Evolutionary conservation across 2,329 filamentous ascomycete genomes (phyloP), one percentile per base, ranked within the genome.

Genomic region (Penicillium capsulatum): DNA sequence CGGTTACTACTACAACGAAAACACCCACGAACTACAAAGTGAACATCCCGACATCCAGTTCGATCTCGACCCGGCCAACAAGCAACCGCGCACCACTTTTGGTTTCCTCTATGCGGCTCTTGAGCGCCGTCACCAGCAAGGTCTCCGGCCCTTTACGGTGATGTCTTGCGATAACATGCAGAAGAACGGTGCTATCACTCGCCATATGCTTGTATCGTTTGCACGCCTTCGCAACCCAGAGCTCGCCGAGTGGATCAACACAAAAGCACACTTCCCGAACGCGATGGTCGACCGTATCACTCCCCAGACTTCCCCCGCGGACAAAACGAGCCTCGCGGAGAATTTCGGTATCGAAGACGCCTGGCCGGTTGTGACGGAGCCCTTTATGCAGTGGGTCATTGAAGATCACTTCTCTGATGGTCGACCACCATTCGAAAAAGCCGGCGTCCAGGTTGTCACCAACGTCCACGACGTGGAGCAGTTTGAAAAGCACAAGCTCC

Each of bases 91-190:
- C 42, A 76, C 71, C 48, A 74, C 69, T 13, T 76, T 73, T 46
- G 73, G 73, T 36, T 76, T 72, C 60, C 68, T 76, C 38, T 76
- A 72, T 50, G 71, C 70, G 16, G 73, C 73, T 8, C 61, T 76
- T 40, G 70, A 62, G 11, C 61, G 67, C 36, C 74, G 73, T 34
- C 62, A 69, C 52, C 51, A 59, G 38, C 59, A 65, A 31, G 72
- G 73, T 3, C 67, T 73, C 33, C 70, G 67, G 55, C 73, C 73
- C 31, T 76, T 76, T 58, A 76, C 73, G 47, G 72, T 76, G 19
- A 51, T 76, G 53, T 76, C 74, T 3, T 76, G 73, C 55, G 73
- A 76, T 57, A 76, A 76, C 62, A 76, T 76, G 73, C 73, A 75
- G 63, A 73, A 74, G 65, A 76, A 76, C 57, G 73, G 73, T 38